phyloP scores from a whole-genome alignment of 805 yeast genomes.

The Metschnikowia chrysomelidarum region DNA sequence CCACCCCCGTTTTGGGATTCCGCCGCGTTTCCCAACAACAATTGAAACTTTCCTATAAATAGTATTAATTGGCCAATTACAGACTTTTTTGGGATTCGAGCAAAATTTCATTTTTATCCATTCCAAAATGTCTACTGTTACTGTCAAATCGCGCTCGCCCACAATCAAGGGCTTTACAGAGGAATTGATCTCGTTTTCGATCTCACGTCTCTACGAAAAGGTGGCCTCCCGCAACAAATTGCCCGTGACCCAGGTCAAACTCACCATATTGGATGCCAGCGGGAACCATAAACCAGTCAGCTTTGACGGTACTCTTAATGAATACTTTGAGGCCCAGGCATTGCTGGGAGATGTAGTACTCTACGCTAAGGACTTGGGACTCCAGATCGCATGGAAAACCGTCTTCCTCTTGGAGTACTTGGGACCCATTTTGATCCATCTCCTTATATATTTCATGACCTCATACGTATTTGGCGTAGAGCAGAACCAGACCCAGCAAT shows the following conservation, averaged over 20 bases:
- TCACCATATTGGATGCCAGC: constrained; percentile 22
- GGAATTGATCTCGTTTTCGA: constrained; percentile 31
- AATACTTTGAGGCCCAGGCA: constrained; percentile 43
- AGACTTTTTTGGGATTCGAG: too few relatives aligned
- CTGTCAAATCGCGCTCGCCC: constrained; percentile 61
- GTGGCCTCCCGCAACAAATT: constrained; percentile 47
- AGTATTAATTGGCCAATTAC: too few relatives aligned
- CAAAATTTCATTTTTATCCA: too few relatives aligned
- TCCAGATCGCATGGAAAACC: constrained; percentile 87
- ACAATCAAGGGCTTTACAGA: constrained; percentile 48
- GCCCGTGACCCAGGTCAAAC: constrained; percentile 28
- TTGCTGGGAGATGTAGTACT: constrained; percentile 42
- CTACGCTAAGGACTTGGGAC: constrained; percentile 84
- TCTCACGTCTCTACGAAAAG: constrained; percentile 41
- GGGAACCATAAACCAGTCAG: constrained; percentile 45
- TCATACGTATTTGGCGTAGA: constrained; percentile 16
- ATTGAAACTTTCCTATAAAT: too few relatives aligned
- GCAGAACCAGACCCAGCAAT: constrained; percentile 48
- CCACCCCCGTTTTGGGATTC: constrained; percentile 6
- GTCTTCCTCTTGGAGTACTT: constrained; percentile 87
- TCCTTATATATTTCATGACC: constrained; percentile 52
- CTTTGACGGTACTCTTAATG: constrained; percentile 32
- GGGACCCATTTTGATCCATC: constrained; percentile 85
- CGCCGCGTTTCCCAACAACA: too few relatives aligned
- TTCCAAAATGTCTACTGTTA: constrained; percentile 47